A percentile compares a stretch with the other conserved stretches of the same genome.
Conservation (phyloP, 2,329 filamentous ascomycete genomes). For the Eutypa lata region DNA sequence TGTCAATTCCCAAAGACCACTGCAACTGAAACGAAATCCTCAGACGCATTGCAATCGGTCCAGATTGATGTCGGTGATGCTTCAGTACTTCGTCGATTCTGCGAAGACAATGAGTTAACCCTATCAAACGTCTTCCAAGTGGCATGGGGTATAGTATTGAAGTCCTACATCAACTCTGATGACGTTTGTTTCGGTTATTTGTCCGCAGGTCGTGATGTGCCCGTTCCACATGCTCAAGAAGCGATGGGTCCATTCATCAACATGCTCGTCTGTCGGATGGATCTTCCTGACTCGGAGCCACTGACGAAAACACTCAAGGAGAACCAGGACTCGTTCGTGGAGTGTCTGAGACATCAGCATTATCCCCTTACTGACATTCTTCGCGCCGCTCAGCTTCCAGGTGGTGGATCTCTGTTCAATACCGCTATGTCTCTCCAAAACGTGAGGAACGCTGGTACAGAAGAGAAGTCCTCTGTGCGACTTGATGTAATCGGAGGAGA, state of each 20-base stretch:
- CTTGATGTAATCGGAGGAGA: too few relatives aligned
- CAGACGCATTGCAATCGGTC: neutral
- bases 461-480: too few relatives aligned
- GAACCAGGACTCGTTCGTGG: too few relatives aligned
- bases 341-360: too few relatives aligned
- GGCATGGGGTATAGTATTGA: neutral
- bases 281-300: too few relatives aligned
- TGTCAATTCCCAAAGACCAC: neutral
- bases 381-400: too few relatives aligned
- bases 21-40: neutral
- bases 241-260: neutral
- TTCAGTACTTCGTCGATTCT: neutral
- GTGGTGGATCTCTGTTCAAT: too few relatives aligned
- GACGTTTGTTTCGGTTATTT: neutral
- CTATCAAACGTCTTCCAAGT: neutral
- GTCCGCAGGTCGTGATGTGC: neutral
- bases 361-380: too few relatives aligned
- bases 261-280: neutral
- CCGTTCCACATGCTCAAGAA: neutral
- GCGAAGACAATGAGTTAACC: neutral
- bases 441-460: too few relatives aligned
- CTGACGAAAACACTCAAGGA: too few relatives aligned
- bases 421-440: too few relatives aligned
- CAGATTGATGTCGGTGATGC: neutral
- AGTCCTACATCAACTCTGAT: neutral